Percentiles rank a stretch among this genome's conserved stretches.
These are phyloP conservation scores for Cyberlindnera euphorbiae DNA, from an alignment of 805 yeast genomes.

Conservation along the genomic window DNA sequence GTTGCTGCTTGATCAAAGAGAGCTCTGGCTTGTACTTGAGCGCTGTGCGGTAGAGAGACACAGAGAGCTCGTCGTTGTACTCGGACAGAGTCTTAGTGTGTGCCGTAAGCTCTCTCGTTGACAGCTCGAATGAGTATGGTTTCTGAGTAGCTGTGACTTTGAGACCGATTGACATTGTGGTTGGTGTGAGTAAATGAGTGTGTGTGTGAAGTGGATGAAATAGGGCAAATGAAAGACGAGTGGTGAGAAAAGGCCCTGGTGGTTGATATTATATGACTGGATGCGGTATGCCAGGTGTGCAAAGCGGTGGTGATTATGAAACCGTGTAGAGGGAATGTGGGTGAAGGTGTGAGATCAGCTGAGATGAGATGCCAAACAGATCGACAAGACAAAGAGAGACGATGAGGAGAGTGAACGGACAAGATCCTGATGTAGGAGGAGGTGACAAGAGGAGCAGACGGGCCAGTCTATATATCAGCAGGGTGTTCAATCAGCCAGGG, in stretches of 20 bases:
- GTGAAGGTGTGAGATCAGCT: too few relatives aligned
- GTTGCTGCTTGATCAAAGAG: constrained; percentile 76
- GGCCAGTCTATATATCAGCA: too few relatives aligned
- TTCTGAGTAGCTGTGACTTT: constrained; percentile 39
- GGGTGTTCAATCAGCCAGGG: too few relatives aligned
- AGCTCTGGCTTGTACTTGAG: constrained; percentile 46
- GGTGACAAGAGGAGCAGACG: too few relatives aligned
- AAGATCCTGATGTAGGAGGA: too few relatives aligned
- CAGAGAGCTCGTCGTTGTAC: constrained; percentile 47
- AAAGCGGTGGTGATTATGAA: too few relatives aligned
- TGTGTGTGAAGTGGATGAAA: background rate
- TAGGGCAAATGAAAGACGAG: background rate
- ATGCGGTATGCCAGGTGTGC: too few relatives aligned
- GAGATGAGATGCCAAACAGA: too few relatives aligned
- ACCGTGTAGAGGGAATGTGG: too few relatives aligned
- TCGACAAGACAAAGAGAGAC: too few relatives aligned
- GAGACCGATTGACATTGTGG: constrained; percentile 29
- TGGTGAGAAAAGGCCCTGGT: background rate
- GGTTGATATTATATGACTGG: too few relatives aligned
- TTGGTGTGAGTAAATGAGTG: background rate
- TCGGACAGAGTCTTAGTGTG: constrained; percentile 46
- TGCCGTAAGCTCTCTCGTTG: constrained; percentile 42
- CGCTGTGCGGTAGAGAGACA: constrained; percentile 32
- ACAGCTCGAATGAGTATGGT: constrained; percentile 47
- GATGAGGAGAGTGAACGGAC: too few relatives aligned